These are phyloP conservation scores for Phytophthora colocasiae DNA, from an alignment of 352 stramenopile genomes.

Conservation along the genomic window DNA sequence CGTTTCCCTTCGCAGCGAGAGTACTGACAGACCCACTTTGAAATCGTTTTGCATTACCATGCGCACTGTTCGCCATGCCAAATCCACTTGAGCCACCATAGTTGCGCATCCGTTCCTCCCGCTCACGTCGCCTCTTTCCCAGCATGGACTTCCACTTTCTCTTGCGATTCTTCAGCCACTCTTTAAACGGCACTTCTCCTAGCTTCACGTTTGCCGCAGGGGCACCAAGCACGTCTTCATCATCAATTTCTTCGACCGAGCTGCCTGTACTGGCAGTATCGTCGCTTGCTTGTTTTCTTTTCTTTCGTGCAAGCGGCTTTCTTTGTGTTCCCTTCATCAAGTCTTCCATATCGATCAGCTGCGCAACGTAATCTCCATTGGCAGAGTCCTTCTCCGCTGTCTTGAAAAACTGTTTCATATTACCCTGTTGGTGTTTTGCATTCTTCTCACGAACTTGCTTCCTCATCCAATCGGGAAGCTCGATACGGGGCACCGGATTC, in stretches of 20 bases:
- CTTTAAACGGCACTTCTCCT: constrained; percentile 59
- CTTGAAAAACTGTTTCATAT: constrained; percentile 93
- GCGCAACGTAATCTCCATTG: constrained; percentile 55
- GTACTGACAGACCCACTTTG: constrained; percentile 34
- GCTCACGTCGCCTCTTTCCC: constrained; percentile 61
- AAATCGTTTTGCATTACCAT: constrained; percentile 47
- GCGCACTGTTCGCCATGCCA: constrained; percentile 35
- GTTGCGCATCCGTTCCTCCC: constrained; percentile 55
- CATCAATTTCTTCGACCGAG: constrained; percentile 39
- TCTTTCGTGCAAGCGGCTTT: constrained; percentile 23
- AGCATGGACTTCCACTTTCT: constrained; percentile 74
- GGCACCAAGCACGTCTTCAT: constrained; percentile 21
- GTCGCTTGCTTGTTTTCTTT: constrained; percentile 21
- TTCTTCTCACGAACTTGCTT: constrained; percentile 93
- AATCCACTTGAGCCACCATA: constrained; percentile 35
- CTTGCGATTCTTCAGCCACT: constrained; percentile 79
- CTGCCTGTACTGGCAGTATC: constrained; percentile 17
- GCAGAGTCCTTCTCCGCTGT: constrained; percentile 32
- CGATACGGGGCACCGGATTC: constrained; percentile 97
- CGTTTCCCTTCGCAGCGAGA: constrained; percentile 33
- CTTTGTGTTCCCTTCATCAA: constrained; percentile 40
- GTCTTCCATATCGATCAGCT: constrained; percentile 82
- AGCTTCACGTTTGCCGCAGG: constrained; percentile 50
- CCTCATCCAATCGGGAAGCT: constrained; percentile 97
- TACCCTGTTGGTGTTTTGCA: constrained; percentile 76